Evolutionary conservation across 2,329 filamentous ascomycete genomes (phyloP).

Genomic region (Albifimbria verrucaria): DNA sequence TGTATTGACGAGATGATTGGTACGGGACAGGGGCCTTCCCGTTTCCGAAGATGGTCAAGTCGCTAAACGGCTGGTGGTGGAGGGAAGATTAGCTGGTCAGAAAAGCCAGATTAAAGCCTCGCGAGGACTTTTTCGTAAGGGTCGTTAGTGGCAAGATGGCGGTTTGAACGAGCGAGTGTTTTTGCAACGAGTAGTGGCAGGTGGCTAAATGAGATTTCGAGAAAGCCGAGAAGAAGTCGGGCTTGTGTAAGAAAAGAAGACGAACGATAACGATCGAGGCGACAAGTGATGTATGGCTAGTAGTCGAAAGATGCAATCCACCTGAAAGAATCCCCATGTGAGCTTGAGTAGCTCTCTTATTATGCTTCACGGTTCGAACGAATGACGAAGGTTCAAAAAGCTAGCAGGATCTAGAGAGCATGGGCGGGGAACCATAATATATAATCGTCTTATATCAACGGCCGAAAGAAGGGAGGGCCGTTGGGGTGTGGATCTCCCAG

Average conservation of each 20-base stretch:
- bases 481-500: constrained; percentile 1
- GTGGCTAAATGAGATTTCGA: no score
- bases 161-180: no score
- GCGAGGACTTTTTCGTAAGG: constrained; percentile 10
- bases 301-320: no score
- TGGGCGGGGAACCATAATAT: neutral
- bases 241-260: neutral
- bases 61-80: constrained; percentile 14
- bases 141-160: no score
- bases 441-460: constrained; percentile 4
- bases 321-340: neutral
- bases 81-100: constrained; percentile 19
- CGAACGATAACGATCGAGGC: neutral
- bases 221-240: no score
- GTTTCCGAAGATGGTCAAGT: constrained; percentile 22
- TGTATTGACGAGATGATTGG: constrained; percentile 21
- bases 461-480: neutral
- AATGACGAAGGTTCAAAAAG: neutral
- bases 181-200: no score
- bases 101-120: constrained; percentile 24
- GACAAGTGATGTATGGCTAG: no score
- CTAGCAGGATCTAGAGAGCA: neutral
- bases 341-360: neutral
- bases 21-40: constrained; percentile 21
- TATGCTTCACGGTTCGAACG: neutral